phyloP scores from a whole-genome alignment of 768 basidiomycete species.

The Pisolithus orientalis region DNA sequence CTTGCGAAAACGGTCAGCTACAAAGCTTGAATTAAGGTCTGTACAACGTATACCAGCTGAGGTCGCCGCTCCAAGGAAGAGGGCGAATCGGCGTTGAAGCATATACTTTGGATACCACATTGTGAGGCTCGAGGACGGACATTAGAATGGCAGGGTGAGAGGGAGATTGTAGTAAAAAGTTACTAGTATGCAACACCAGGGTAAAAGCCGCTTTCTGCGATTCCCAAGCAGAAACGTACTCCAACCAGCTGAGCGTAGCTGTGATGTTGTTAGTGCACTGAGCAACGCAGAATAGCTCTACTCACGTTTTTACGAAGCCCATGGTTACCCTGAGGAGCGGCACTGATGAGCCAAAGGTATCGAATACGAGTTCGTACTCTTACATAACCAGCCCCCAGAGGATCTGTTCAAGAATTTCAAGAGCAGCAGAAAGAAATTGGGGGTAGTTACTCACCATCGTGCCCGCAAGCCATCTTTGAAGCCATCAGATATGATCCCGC shows the following conservation, averaged over 20 bases:
- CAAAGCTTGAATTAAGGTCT: background rate
- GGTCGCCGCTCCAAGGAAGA: constrained; percentile 63
- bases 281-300: background rate
- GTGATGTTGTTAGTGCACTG: background rate
- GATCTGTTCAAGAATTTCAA: constrained; percentile 30
- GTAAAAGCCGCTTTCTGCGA: constrained; percentile 66
- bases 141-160: constrained; percentile 10
- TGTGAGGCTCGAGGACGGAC: constrained; percentile 38
- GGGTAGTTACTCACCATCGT: constrained; percentile 42
- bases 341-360: background rate
- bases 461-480: constrained; percentile 52
- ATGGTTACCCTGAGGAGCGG: constrained; percentile 39
- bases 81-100: constrained; percentile 51
- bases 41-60: constrained; percentile 35
- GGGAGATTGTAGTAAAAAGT: no score
- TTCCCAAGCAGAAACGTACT: constrained; percentile 50
- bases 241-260: constrained; percentile 61
- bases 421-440: background rate
- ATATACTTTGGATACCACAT: constrained; percentile 64
- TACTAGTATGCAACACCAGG: constrained; percentile 74
- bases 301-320: constrained; percentile 61
- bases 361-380: constrained; percentile 6
- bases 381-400: constrained; percentile 63
- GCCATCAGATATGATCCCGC: background rate
- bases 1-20: constrained; percentile 6